These are phyloP conservation scores for Aspergillus hancockii DNA, from an alignment of 495 filamentous ascomycete genomes.

Conservation along the genomic window DNA sequence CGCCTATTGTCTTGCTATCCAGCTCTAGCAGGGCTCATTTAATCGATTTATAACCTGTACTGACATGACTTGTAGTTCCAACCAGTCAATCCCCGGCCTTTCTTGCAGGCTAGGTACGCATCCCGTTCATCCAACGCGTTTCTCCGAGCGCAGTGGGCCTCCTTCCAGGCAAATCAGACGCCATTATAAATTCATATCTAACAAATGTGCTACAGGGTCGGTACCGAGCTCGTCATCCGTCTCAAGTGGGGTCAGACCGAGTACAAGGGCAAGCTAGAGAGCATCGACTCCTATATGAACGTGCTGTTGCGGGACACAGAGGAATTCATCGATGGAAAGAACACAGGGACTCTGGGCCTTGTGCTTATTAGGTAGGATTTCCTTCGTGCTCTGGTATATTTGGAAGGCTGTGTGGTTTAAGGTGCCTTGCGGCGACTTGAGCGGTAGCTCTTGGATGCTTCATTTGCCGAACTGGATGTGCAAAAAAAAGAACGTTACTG, in stretches of 20 bases:
- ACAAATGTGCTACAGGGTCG: slow-evolving; percentile 57
- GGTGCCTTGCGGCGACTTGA: background rate
- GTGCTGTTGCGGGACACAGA: slow-evolving; percentile 85
- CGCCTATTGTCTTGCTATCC: slow-evolving; percentile 7
- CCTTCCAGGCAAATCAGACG: background rate
- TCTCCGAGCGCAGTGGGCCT: background rate
- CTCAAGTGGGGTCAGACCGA: slow-evolving; percentile 98
- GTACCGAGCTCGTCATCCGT: slow-evolving; percentile 84
- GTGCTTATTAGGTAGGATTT: slow-evolving; percentile 80
- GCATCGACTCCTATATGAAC: slow-evolving; percentile 98
- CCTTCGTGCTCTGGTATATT: background rate
- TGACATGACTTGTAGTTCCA: slow-evolving; percentile 59
- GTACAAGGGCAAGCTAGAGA: slow-evolving; percentile 89
- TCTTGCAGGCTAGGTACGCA: slow-evolving; percentile 81
- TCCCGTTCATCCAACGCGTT: slow-evolving; percentile 7
- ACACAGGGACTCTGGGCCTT: slow-evolving; percentile 78
- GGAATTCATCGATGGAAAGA: slow-evolving; percentile 89
- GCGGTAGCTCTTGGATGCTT: background rate
- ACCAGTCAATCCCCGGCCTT: slow-evolving; percentile 87
- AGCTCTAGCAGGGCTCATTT: background rate
- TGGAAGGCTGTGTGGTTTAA: background rate
- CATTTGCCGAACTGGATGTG: background rate
- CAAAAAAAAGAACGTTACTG: slow-evolving; percentile 15
- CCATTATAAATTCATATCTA: slow-evolving; percentile 8
- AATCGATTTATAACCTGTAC: background rate